Base-by-base conservation (phyloP, 768 basidiomycete species). In the Pholiota conissans region DNA sequence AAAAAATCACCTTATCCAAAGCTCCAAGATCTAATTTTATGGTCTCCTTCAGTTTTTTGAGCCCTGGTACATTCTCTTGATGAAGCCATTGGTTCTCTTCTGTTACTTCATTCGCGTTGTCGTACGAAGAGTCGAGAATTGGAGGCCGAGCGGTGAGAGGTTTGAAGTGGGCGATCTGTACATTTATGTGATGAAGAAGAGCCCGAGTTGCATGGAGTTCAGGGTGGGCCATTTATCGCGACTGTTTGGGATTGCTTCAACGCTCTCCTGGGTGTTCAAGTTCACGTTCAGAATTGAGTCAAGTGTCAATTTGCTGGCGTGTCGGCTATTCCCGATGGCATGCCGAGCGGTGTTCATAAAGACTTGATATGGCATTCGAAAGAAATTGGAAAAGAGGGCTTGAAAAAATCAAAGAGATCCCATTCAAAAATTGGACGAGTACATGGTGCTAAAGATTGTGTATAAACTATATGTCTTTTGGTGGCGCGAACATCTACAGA, bases 1-100 rank as follows among this genome's bases (percentile, higher is more conserved):
- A 18, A 20, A 55, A 55, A 29, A 45, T 65, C 57, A 80, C 81
- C 75, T 80, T 80, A 45, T 78, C 70, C 28, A 82, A 59, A 0
- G 74, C 71, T 53, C 79, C 76, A 10, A 81, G 65, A 57, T 82
- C 81, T 22, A 79, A 66, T 55, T 74, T 76, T 8, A 82, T 71
- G 5, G 73, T 71, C 35, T 82, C 79, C 32, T 72, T 72, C 13
- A 82, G 71, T 59, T 76, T 79, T 61, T 75, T 79, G 0, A 81
- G 66, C 0, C 80, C 80, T 34, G 78, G 77, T 16, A 81, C 71
- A 40, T 69, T 68, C 27, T 77, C 77, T 46, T 75, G 75, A 29
- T 76, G 76, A 14, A 74, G 58, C 76, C 76, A 79, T 45, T 74
- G 74, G 26, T 69, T 73, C 24, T 79, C 77, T 29, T 79, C 78